phyloP scores from a whole-genome alignment of 108 stramenopile genomes.

The Cyclotella distinguenda region DNA sequence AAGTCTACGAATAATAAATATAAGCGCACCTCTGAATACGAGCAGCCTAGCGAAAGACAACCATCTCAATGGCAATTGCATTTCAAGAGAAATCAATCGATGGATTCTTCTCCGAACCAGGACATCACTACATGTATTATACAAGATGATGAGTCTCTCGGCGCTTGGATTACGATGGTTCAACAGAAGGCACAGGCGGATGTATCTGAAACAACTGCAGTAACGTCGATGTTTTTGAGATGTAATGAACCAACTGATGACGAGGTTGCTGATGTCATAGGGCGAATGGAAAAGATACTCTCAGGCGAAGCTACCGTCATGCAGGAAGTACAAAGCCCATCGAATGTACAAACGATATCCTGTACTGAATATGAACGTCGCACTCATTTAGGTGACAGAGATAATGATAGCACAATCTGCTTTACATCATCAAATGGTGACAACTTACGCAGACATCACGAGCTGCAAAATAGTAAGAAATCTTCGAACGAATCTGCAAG shows the following conservation, averaged over 20 bases:
- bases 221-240: neutral
- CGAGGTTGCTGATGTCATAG: slow-evolving; percentile 15
- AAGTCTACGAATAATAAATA: no score
- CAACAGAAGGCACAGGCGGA: neutral
- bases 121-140: no score
- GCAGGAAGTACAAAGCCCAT: no score
- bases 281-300: slow-evolving; percentile 14
- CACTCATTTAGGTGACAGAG: no score
- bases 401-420: no score
- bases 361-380: no score
- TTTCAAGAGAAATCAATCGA: neutral
- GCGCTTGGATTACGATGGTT: slow-evolving; percentile 6
- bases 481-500: neutral
- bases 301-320: neutral
- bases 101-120: neutral
- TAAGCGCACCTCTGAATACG: no score
- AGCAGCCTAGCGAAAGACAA: no score
- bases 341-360: no score
- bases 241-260: slow-evolving; percentile 6
- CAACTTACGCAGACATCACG: no score
- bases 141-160: neutral
- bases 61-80: slow-evolving; percentile 1
- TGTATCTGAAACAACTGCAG: neutral
- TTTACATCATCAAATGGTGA: neutral
- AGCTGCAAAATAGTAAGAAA: neutral